These are phyloP conservation scores for Polytrichum formosum DNA, from an alignment of 225 moss, liverwort and hornwort genomes.

Conservation along the genomic window DNA sequence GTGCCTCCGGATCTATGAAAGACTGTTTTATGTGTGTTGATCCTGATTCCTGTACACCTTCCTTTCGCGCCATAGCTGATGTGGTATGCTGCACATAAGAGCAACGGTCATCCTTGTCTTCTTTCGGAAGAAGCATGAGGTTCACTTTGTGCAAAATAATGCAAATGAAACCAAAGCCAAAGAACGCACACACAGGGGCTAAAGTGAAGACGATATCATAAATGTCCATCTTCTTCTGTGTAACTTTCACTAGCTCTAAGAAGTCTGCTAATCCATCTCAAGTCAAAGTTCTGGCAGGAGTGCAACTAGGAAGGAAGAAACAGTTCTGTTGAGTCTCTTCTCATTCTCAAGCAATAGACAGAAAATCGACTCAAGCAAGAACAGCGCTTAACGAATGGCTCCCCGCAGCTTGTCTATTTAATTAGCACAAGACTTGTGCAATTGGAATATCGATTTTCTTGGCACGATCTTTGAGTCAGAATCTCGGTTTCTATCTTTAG, in stretches of 20 bases:
- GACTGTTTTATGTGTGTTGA: not conserved
- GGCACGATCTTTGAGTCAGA: no score
- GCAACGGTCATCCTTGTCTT: not conserved
- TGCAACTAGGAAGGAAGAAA: no score
- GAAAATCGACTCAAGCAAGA: no score
- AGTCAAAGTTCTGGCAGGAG: no score
- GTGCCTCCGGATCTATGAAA: not conserved
- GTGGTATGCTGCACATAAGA: not conserved
- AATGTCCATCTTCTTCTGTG: not conserved
- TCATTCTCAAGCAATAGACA: no score
- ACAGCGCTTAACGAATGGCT: no score
- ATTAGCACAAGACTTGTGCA: no score
- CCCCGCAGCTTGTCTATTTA: no score
- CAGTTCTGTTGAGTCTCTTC: no score
- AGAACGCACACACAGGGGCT: not conserved
- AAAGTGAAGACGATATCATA: not conserved
- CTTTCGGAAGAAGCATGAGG: not conserved
- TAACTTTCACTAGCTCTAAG: not conserved
- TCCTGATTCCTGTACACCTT: not conserved
- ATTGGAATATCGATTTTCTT: no score
- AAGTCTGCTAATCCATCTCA: not conserved
- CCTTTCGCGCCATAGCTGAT: not conserved
- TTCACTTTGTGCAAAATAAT: not conserved
- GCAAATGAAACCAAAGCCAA: conserved; percentile 1
- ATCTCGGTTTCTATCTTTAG: no score